Evolutionary conservation across 371 early-diverging fungal species (phyloP).

Genomic region (Mortierella polycephala): DNA sequence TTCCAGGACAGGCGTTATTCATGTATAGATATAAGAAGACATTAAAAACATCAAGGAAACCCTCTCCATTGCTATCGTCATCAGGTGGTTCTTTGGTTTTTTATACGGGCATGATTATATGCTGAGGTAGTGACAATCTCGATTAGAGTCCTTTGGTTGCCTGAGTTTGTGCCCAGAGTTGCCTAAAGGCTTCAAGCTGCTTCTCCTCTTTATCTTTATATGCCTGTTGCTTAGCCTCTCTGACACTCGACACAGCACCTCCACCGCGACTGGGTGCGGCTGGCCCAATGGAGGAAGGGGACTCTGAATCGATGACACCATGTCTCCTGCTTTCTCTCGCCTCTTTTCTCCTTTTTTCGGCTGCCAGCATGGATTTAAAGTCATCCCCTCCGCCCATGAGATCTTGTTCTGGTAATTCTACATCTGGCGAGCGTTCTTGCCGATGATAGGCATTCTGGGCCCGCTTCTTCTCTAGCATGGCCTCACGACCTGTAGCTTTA

Average conservation of each 20-base stretch:
- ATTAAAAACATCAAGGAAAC: not conserved
- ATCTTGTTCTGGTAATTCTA: constrained; percentile 78
- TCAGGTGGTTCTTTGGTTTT: too few relatives aligned
- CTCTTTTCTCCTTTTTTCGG: constrained; percentile 59
- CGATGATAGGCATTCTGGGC: constrained; percentile 73
- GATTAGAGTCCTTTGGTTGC: constrained; percentile 32
- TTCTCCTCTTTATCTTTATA: constrained; percentile 58
- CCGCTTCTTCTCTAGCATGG: constrained; percentile 72
- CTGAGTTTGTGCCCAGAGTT: constrained; percentile 54
- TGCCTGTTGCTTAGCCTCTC: constrained; percentile 50
- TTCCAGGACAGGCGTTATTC: not conserved
- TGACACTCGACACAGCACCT: constrained; percentile 6
- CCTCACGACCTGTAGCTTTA: constrained; percentile 83
- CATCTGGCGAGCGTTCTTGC: constrained; percentile 78
- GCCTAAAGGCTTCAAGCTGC: constrained; percentile 56
- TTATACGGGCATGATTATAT: not conserved
- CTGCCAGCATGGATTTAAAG: constrained; percentile 64
- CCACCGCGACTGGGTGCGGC: constrained; percentile 6
- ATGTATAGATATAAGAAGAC: constrained; percentile 3
- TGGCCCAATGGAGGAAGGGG: not conserved
- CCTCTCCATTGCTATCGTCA: too few relatives aligned
- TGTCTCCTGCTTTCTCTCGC: constrained; percentile 58
- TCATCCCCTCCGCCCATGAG: constrained; percentile 73
- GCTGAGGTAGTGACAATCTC: not conserved
- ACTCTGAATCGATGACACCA: constrained; percentile 11